Evolutionary conservation across 148 eudicot species (phyloP), one percentile per base, ranked within the genome.

Genomic region (Dysphania ambrosioides): DNA sequence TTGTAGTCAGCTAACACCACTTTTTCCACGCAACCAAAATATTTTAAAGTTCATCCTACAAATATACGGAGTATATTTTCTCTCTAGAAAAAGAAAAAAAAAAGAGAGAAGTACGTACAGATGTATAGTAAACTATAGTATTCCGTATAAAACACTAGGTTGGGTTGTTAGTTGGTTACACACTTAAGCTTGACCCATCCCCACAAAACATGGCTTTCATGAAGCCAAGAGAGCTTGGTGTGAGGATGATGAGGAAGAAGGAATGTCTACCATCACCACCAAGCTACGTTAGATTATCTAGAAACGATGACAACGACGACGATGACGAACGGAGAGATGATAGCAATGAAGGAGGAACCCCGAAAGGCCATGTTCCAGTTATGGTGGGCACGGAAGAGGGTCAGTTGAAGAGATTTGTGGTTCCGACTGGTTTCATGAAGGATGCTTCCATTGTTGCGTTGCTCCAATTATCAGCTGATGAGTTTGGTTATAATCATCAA

Each of bases 361-460:
- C 77, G 0, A 83, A 83, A 69, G 85, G 85, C 2, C 77, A 79
- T 38, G 77, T 83, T 3, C 85, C 85, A 29, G 79, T 83, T n/a
- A 72, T 83, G 68, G 85, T 83, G 8, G 85, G 82, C 26, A 64
- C 41, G 1, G 80, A 83, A 35, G 82, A 63, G 23, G 60, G 44
- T 15, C 21, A 49, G 5, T 9, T 40, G 44, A 77, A 72, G 75
- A 67, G 77, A 57, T 79, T 83, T 61, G 73, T 76, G 31, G 82
- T 83, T 15, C 85, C 78, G 8, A 80, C 85, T 10, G 41, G 49
- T 69, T 83, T 67, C 42, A 79, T 83, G 85, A 79, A 79, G 32
- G 75, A 83, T 72, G 80, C 85, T 29, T 83, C 80, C 2, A 77
- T 83, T 21, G 72, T 73, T 2, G 78, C 41, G 13, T 76, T 83